phyloP scores from a whole-genome alignment of 805 yeast genomes.

The Zygosaccharomyces bailii region DNA sequence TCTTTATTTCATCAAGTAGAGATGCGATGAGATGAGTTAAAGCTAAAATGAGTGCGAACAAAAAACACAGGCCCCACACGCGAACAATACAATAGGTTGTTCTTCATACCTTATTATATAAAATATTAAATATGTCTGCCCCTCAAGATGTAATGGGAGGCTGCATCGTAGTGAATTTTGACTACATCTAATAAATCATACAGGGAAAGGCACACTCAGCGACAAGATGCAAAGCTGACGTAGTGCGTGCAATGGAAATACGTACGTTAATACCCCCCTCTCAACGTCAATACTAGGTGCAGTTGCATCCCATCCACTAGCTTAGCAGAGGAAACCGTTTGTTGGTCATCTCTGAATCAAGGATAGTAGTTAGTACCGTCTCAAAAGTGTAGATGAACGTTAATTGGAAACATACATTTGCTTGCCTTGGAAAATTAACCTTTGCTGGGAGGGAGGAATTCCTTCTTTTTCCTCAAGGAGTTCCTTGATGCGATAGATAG shows the following conservation, averaged over 20 bases:
- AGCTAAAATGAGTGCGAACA: not conserved
- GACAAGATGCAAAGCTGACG: not conserved
- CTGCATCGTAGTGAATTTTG: not conserved
- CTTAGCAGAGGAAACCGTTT: constrained; percentile 68
- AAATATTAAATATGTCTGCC: too few relatives aligned
- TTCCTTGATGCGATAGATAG: constrained; percentile 74
- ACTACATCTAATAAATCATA: not conserved
- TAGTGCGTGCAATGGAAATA: not conserved
- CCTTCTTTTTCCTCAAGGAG: constrained; percentile 95
- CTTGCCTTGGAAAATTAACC: constrained; percentile 84
- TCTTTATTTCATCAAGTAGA: not conserved
- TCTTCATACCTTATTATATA: not conserved
- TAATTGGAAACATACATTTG: constrained; percentile 66
- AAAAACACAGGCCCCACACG: not conserved
- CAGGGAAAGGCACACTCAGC: not conserved
- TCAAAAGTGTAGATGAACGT: too few relatives aligned
- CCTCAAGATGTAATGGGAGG: too few relatives aligned
- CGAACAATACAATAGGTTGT: not conserved
- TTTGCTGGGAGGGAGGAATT: constrained; percentile 93
- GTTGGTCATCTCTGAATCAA: constrained; percentile 60
- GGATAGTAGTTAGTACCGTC: constrained; percentile 12
- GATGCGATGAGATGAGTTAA: not conserved
- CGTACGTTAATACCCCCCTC: constrained; percentile 63
- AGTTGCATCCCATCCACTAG: constrained; percentile 80
- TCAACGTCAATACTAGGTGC: constrained; percentile 85